Percentiles rank a stretch among this genome's conserved stretches.
phyloP scores from a whole-genome alignment of 2,329 filamentous ascomycete species.

The Trichoderma simmonsii region DNA sequence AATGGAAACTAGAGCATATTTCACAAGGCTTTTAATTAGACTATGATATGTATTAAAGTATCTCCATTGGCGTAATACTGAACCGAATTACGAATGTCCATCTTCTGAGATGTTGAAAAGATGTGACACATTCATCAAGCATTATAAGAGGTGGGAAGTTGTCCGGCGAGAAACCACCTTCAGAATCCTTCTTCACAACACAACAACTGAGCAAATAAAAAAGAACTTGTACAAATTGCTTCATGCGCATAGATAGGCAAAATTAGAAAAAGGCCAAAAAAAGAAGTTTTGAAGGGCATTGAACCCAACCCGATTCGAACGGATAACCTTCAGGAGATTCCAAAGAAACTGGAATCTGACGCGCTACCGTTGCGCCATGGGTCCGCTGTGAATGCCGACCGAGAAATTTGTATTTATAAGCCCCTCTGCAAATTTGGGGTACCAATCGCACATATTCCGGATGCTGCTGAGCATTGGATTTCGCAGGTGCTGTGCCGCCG shows the following conservation, averaged over 20 bases:
- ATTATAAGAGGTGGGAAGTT: fast-evolving
- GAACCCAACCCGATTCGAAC: conserved; percentile 18
- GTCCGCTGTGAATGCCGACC: conserved; percentile 4
- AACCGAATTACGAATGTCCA: fast-evolving
- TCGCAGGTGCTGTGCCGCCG: no score
- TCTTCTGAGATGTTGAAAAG: background rate
- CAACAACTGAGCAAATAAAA: background rate
- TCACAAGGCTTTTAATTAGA: background rate
- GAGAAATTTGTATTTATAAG: background rate
- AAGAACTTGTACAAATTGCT: background rate
- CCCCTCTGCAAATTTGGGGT: background rate
- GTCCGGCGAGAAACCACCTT: background rate
- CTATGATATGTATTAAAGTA: fast-evolving
- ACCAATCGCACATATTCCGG: background rate
- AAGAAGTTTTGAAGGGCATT: conserved; percentile 12
- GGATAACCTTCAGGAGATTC: conserved; percentile 18
- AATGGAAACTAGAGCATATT: background rate
- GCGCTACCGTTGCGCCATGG: conserved; percentile 18
- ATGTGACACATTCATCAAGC: background rate
- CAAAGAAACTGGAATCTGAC: conserved; percentile 11
- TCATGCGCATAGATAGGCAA: background rate
- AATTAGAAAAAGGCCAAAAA: background rate
- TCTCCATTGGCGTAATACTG: fast-evolving
- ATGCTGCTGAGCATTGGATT: no score
- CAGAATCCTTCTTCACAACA: background rate